These are phyloP conservation scores for Chytridium lagenaria DNA, from an alignment of 371 early-diverging fungal species.

Conservation along the genomic window DNA sequence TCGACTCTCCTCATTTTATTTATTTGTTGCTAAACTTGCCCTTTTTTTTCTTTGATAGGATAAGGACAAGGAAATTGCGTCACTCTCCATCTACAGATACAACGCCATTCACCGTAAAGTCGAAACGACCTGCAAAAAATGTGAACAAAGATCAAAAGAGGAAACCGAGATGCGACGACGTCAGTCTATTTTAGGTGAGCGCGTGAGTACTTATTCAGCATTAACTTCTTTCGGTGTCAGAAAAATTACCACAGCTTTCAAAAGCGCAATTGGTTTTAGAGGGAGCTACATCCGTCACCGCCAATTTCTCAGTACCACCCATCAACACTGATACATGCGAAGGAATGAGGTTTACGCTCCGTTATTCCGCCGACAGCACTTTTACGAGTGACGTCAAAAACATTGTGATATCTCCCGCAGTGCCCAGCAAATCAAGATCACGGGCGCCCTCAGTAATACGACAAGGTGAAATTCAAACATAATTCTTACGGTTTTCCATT, in stretches of 20 bases:
- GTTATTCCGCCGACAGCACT: conserved; percentile 13
- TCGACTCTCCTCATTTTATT: background rate
- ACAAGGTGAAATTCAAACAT: background rate
- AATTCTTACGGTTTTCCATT: background rate
- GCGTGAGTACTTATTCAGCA: background rate
- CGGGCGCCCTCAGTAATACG: background rate
- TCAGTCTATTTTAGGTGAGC: conserved; percentile 43
- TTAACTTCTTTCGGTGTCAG: conserved; percentile 13
- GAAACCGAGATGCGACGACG: conserved; percentile 40
- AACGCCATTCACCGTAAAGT: conserved; percentile 56
- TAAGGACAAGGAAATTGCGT: conserved; percentile 56
- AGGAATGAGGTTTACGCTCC: background rate
- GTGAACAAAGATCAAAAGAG: conserved; percentile 45
- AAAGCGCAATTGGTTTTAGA: conserved; percentile 19
- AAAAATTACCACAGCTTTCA: conserved; percentile 28
- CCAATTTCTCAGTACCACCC: background rate
- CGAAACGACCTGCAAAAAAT: conserved; percentile 53
- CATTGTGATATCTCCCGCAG: conserved; percentile 13
- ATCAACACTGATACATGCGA: background rate
- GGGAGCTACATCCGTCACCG: conserved; percentile 28
- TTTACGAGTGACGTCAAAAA: conserved; percentile 6
- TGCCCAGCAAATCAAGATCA: background rate
- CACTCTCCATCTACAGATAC: conserved; percentile 59
- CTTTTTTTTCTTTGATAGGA: conserved; percentile 52
- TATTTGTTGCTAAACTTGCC: background rate